Base-by-base conservation (phyloP, 495 filamentous ascomycete genomes). In the Podospora comata region DNA sequence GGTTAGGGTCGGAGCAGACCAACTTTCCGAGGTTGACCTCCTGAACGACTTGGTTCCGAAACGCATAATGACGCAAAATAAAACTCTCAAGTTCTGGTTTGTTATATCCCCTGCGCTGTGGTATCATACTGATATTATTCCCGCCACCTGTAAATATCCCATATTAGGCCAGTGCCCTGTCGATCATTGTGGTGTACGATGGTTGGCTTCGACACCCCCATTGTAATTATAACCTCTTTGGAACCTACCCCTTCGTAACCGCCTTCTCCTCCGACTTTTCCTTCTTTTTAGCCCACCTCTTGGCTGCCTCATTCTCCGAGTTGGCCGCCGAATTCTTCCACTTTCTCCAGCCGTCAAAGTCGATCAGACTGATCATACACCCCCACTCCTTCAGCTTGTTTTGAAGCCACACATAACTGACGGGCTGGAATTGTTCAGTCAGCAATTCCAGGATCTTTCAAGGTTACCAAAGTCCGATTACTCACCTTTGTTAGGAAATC, bases 301-400 rank as follows among this genome's bases (percentile, higher is more conserved):
- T 70, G 15, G 74, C 61, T 55, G 77, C 68, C 1, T 61, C 69
- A 4, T 80, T 79, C 27, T 77, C 70, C 54, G 71, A 67, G 62
- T 79, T 68, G 57, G 73, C 68, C 68, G 86, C 82, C 73, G 88
- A 94, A 69, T 92, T 90, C 73, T 97, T 97, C 95, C 95, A 99
- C 79, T 93, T 92, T 57, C 93, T 88, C 95, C 95, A 99, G 64
- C 95, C 95, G 74, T 98, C 95, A 72, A 93, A 98, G 82, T 99
- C 95, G 78, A 99, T 99, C 64, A 99, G 82, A 20, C 96, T 96
- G 83, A 98, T 95, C 90, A 99, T 97, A 81, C 95, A 99, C 70
- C 95, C 95, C 95, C 95, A 99, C 86, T 99, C 95, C 76, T 94
- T 97, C 55, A 98, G 93, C 76, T 99, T 99, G 55, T 94, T 88